phyloP scores from a whole-genome alignment of 2,329 filamentous ascomycete species.

The Calonectria leucothoes region DNA sequence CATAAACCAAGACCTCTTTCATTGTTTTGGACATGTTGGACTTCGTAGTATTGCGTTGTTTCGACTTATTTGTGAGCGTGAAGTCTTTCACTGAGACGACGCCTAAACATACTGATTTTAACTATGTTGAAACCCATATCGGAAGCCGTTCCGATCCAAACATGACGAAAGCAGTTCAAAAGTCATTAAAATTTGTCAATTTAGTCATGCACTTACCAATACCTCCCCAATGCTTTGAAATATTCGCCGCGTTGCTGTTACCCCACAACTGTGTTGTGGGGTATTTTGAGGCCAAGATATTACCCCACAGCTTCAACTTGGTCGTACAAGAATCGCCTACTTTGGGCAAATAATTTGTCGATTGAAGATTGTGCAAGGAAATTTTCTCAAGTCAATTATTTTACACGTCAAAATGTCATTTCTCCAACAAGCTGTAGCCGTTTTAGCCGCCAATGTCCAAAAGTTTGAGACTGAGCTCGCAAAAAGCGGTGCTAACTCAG shows the following conservation, averaged over 20 bases:
- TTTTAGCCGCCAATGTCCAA: background rate
- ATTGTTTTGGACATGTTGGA: background rate
- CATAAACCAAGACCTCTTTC: background rate
- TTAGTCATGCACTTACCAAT: background rate
- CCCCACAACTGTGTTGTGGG: background rate
- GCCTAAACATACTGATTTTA: too few relatives aligned
- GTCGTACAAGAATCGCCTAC: background rate
- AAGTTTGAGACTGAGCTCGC: background rate
- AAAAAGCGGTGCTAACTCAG: background rate
- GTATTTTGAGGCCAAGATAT: background rate
- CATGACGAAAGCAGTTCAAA: background rate
- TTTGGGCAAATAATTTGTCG: background rate
- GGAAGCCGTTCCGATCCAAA: background rate
- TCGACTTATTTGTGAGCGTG: background rate
- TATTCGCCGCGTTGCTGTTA: background rate
- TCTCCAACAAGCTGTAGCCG: background rate
- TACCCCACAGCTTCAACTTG: background rate
- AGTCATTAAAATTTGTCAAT: background rate
- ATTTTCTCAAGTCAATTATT: background rate
- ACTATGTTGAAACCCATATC: background rate
- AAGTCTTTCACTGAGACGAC: accelerated
- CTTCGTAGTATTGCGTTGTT: background rate
- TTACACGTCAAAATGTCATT: background rate
- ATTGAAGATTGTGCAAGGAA: background rate
- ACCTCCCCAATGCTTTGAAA: background rate